Conservation (phyloP, 1,139 yeast species). For the Lodderomyces pseudojiufengensis region DNA sequence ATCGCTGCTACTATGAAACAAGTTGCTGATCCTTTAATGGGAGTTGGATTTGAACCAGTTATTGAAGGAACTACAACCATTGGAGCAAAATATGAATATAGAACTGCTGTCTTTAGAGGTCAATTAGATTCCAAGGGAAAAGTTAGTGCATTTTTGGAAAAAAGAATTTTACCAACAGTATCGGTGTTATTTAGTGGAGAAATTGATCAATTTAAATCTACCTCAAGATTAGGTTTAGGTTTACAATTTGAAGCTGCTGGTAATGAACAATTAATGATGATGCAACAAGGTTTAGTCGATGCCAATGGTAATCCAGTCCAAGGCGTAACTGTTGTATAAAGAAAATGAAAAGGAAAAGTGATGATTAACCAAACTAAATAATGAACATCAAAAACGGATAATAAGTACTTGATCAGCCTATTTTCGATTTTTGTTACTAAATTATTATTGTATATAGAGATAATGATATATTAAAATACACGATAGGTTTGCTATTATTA, state of each 20-base stretch:
- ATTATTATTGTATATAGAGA: too few relatives aligned
- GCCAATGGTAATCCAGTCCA: constrained; percentile 82
- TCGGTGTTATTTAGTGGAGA: constrained; percentile 86
- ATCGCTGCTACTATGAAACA: constrained; percentile 77
- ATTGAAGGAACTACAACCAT: constrained; percentile 89
- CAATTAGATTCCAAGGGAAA: constrained; percentile 90
- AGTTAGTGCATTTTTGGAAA: constrained; percentile 87
- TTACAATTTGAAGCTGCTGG: constrained; percentile 94
- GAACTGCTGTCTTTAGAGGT: constrained; percentile 94
- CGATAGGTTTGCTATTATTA: too few relatives aligned
- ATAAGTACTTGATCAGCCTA: background rate
- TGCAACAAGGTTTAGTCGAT: constrained; percentile 77
- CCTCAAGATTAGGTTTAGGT: constrained; percentile 88
- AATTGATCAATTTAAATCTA: constrained; percentile 83
- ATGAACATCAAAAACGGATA: background rate
- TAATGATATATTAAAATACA: too few relatives aligned
- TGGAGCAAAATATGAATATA: constrained; percentile 97
- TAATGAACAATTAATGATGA: constrained; percentile 73
- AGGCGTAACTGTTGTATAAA: constrained; percentile 48
- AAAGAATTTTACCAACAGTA: constrained; percentile 88
- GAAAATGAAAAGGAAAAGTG: background rate
- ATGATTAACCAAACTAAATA: too few relatives aligned
- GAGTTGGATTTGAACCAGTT: constrained; percentile 75
- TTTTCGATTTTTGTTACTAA: too few relatives aligned
- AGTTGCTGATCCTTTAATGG: constrained; percentile 75